Evolutionary conservation across 1,139 yeast species (phyloP).

Genomic region (Waltiozyma solani): DNA sequence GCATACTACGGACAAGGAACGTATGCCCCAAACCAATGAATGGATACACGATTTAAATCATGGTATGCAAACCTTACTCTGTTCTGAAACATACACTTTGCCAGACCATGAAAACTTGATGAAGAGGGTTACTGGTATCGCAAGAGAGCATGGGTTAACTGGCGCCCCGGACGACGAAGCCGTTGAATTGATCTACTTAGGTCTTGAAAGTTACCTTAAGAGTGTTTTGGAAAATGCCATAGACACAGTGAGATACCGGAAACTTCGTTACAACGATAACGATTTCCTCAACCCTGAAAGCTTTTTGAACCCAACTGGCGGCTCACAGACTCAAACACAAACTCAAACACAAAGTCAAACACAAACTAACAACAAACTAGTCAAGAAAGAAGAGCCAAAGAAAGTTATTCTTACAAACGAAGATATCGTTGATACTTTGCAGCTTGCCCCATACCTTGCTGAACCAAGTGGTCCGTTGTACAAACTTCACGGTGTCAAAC

Average conservation of each 20-base stretch:
- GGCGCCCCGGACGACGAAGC: constrained; percentile 69
- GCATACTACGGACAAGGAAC: constrained; percentile 32
- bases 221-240: constrained; percentile 66
- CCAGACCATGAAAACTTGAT: constrained; percentile 73
- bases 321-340: too few species aligned
- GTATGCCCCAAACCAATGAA: constrained; percentile 41
- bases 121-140: constrained; percentile 68
- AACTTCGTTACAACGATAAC: constrained; percentile 40
- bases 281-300: constrained; percentile 20
- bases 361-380: not conserved
- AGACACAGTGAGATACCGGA: constrained; percentile 57
- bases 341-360: too few species aligned
- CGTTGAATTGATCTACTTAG: constrained; percentile 67
- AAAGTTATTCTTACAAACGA: constrained; percentile 46
- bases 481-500: constrained; percentile 39
- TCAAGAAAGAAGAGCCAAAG: constrained; percentile 2
- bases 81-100: constrained; percentile 68
- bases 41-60: constrained; percentile 94
- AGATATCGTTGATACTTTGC: constrained; percentile 55
- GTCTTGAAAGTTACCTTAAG: constrained; percentile 72
- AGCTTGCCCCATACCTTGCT: constrained; percentile 53
- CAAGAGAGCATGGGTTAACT: constrained; percentile 86
- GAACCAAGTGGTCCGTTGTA: constrained; percentile 57
- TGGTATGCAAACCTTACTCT: constrained; percentile 78
- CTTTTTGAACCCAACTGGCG: constrained; percentile 14